These are phyloP conservation scores for Mychonastes homosphaera DNA, from an alignment of 139 green algal species.

Conservation along the genomic window DNA sequence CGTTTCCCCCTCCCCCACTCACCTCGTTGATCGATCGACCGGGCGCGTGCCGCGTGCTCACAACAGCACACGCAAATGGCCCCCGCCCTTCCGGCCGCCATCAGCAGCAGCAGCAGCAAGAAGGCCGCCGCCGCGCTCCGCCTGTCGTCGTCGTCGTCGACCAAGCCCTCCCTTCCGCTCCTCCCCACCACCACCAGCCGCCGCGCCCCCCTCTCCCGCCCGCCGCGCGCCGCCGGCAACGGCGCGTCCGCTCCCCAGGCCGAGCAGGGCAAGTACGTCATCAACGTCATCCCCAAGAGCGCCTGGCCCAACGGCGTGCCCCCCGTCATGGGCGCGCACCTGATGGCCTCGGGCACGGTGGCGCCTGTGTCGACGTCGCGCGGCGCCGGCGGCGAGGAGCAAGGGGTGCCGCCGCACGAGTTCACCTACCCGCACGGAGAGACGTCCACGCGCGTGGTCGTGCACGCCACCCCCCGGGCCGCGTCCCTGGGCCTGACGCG, in stretches of 20 bases:
- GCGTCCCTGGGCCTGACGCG: slow-evolving; percentile 35
- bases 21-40: too few relatives aligned
- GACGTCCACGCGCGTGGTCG: slow-evolving; percentile 29
- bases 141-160: slow-evolving; percentile 34
- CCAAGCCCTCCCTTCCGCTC: not conserved
- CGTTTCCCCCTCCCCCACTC: too few relatives aligned
- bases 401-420: slow-evolving; percentile 47
- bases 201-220: not conserved
- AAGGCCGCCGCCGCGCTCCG: slow-evolving; percentile 12
- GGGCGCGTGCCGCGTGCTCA: too few relatives aligned
- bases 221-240: too few relatives aligned
- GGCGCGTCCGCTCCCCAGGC: not conserved
- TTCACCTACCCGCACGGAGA: slow-evolving; percentile 51
- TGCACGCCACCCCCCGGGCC: slow-evolving; percentile 31
- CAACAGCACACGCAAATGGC: not conserved
- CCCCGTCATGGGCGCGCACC: slow-evolving; percentile 79
- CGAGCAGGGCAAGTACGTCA: slow-evolving; percentile 1
- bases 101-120: not conserved
- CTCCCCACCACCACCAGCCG: not conserved
- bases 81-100: not conserved
- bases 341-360: slow-evolving; percentile 62
- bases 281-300: slow-evolving; percentile 54
- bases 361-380: slow-evolving; percentile 50
- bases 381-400: not conserved
- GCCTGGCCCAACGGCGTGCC: slow-evolving; percentile 66